Base-by-base conservation (phyloP, 495 filamentous ascomycete genomes). In the Penicillium angulare region DNA sequence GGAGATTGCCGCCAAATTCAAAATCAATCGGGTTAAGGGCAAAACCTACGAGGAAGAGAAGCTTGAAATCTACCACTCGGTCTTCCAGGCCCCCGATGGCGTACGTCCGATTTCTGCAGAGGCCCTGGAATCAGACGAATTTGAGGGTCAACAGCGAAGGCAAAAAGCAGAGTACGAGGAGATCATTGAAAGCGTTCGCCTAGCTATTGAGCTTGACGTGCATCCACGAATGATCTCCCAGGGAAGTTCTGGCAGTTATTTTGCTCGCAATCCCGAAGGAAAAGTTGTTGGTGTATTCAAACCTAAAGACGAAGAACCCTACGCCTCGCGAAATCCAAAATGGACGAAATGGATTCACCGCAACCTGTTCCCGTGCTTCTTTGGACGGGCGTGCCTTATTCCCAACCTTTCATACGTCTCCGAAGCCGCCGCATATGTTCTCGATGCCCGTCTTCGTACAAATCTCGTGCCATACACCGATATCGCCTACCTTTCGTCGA, bases 401-500 rank as follows among this genome's bases (percentile, higher is more conserved):
- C 93, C 93, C 33, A 99, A 99, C 65, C 78, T 99, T n/a, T 96
- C 91, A 41, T 99, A 99, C 66, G 89, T 99, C 59, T 97, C 92
- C 50, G 93, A 99, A 75, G 93, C 93, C 15, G 93, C 93, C 10
- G 92, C 93, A 33, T 99, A 96, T 66, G 87, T 95, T 3, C 81
- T 99, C 36, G 93, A 99, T 72, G 84, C 83, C 49, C 88, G 92
- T 55, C 76, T 99, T 29, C 87, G 85, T 45, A 97, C 93, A 17
- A 86, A 95, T 68, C 72, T 99, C 42, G 93, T 99, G 10, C 93
- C 93, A 0, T 97, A 96, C 55, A 99, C 93, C 24, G 93, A 93
- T 63, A 88, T 99, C 49, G 90, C 97, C 8, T 87, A 87, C 55
- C 76, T 99, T 26, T 95, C 93, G 15, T 97, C 92, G 26, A 97